These are phyloP conservation scores for Cucurbitaria berberidis DNA, from an alignment of 2,329 filamentous ascomycete genomes.

Conservation along the genomic window DNA sequence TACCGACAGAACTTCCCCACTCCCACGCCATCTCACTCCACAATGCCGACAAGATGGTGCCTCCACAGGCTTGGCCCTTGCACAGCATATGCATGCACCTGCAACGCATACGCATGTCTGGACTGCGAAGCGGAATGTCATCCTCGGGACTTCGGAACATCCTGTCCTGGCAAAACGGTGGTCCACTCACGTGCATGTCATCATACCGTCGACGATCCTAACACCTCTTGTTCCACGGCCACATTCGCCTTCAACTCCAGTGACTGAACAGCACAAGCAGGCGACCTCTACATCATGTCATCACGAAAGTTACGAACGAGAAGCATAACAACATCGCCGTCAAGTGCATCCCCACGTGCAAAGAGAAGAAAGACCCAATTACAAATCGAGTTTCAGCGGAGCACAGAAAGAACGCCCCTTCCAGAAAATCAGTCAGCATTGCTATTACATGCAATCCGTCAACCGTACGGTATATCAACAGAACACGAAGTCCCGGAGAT, in stretches of 20 bases:
- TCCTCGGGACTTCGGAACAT: background rate
- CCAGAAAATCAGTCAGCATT: conserved; percentile 54
- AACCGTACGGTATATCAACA: conserved; percentile 57
- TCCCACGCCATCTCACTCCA: conserved; percentile 30
- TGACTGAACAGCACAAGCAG: background rate
- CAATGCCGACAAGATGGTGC: conserved; percentile 26
- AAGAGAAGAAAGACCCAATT: conserved; percentile 10
- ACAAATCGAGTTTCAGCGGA: conserved; percentile 18
- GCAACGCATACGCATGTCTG: background rate
- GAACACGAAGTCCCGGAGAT: conserved; percentile 57
- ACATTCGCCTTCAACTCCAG: background rate
- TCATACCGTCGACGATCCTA: conserved; percentile 1
- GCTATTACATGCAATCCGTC: conserved; percentile 57
- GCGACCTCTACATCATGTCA: conserved; percentile 5
- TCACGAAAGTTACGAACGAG: conserved; percentile 23
- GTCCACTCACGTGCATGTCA: background rate
- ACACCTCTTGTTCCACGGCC: background rate
- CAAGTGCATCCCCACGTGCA: background rate
- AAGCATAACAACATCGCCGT: conserved; percentile 11
- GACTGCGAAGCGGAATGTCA: background rate
- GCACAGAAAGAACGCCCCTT: background rate
- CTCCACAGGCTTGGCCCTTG: conserved; percentile 11
- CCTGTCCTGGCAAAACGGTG: conserved; percentile 1
- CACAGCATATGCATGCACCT: conserved; percentile 5
- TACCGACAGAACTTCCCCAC: conserved; percentile 8